Percentiles rank a stretch among this genome's conserved stretches.
Evolutionary conservation across 2,329 filamentous ascomycete species (phyloP).

Genomic region (Diaporthe destruens): DNA sequence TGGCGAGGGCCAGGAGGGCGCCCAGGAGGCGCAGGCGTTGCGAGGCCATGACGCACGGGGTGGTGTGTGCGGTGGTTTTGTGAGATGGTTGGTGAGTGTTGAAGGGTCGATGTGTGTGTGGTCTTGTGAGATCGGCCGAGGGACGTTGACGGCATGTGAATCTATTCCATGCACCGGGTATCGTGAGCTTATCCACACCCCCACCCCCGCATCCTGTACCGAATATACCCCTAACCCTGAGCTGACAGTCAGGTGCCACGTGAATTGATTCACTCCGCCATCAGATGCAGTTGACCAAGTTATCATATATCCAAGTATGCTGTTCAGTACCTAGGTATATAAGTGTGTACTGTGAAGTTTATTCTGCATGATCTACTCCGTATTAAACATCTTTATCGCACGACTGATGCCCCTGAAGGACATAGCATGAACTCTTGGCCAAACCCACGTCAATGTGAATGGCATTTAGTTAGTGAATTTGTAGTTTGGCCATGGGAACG

Average conservation of each 20-base stretch:
- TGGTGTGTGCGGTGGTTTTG: not conserved
- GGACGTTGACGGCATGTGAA: not conserved
- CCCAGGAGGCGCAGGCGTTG: constrained; percentile 25
- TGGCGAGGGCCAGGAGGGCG: constrained; percentile 34
- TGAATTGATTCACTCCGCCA: too few species aligned
- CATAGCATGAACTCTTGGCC: not conserved
- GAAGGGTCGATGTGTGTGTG: not conserved
- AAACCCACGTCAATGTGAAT: not conserved
- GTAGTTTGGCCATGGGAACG: not conserved
- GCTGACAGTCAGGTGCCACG: not conserved
- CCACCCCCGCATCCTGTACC: not conserved
- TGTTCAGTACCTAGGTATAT: too few species aligned
- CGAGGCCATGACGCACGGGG: constrained; percentile 3
- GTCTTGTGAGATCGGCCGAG: constrained; percentile 3
- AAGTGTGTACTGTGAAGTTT: too few species aligned
- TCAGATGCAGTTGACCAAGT: too few species aligned
- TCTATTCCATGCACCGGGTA: not conserved
- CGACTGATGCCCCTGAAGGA: too few species aligned
- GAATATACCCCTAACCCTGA: not conserved
- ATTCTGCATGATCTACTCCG: too few species aligned
- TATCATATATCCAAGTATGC: too few species aligned
- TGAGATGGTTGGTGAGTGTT: not conserved
- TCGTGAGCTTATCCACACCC: not conserved
- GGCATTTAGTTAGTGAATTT: not conserved
- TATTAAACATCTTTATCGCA: too few species aligned